Evolutionary conservation across 1,284 basidiomycete genomes (phyloP).

Genomic region (Mycosarcoma mackinlayi): DNA sequence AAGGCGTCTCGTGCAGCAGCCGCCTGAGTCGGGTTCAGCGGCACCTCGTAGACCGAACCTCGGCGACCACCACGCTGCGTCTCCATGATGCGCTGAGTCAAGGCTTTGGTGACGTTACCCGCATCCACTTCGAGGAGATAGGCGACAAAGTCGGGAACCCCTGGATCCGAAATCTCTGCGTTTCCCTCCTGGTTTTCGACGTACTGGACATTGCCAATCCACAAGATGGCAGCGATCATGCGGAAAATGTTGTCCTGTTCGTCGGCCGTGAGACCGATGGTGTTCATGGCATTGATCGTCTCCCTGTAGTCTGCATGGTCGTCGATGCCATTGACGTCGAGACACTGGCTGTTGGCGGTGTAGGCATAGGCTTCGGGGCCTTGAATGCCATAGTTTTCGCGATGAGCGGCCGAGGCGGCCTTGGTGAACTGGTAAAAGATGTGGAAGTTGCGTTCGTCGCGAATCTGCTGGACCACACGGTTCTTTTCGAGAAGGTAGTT

Average conservation of each 20-base stretch:
- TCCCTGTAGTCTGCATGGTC: constrained; percentile 88
- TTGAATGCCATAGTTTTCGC: constrained; percentile 95
- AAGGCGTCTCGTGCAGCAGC: constrained; percentile 88
- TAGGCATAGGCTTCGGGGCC: constrained; percentile 96
- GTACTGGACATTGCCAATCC: constrained; percentile 88
- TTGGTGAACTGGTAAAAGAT: constrained; percentile 99
- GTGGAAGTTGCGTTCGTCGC: constrained; percentile 97
- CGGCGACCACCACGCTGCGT: constrained; percentile 81
- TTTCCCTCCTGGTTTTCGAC: constrained; percentile 89
- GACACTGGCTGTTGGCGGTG: constrained; percentile 89
- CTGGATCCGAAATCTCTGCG: constrained; percentile 81
- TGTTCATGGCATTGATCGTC: constrained; percentile 92
- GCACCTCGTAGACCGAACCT: constrained; percentile 96
- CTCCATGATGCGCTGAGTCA: constrained; percentile 89
- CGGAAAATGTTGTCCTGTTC: constrained; percentile 95
- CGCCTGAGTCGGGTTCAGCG: constrained; percentile 92
- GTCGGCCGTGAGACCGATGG: constrained; percentile 83
- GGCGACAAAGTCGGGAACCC: constrained; percentile 93
- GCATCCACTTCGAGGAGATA: constrained; percentile 92
- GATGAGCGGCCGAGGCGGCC: constrained; percentile 85
- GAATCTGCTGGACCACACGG: constrained; percentile 93
- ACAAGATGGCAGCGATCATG: constrained; percentile 90
- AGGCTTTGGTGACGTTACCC: constrained; percentile 82
- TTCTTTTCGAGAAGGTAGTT: constrained; percentile 98
- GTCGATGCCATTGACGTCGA: constrained; percentile 90